These are phyloP conservation scores for Brassica hybrid DNA, from an alignment of 441 rosid species.

Conservation along the genomic window DNA sequence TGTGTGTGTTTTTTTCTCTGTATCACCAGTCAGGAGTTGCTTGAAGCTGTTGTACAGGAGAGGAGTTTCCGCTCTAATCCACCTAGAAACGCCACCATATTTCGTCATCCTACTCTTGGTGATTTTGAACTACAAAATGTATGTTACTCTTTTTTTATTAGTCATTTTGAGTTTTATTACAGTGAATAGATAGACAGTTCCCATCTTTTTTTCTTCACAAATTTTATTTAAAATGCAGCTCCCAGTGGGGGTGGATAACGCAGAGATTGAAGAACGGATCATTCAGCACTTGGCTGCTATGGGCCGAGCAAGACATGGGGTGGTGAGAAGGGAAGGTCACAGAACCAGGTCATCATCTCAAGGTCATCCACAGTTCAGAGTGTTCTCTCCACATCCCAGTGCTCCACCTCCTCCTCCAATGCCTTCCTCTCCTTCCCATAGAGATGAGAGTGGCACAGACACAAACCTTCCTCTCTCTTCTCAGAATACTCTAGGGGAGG, in stretches of 20 bases:
- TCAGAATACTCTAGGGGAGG: constrained; percentile 49
- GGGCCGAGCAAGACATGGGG: constrained; percentile 81
- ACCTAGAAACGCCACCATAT: constrained; percentile 80
- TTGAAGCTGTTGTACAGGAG: constrained; percentile 86
- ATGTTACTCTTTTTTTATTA: constrained; percentile 27
- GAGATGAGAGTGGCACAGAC: constrained; percentile 60
- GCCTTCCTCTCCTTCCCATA: constrained; percentile 60
- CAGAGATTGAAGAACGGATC: constrained; percentile 93
- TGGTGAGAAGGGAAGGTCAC: constrained; percentile 81
- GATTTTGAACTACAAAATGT: constrained; percentile 94
- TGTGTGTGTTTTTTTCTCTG: constrained; percentile 15
- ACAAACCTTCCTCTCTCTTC: constrained; percentile 52
- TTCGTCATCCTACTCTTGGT: constrained; percentile 93
- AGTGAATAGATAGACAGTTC: background rate
- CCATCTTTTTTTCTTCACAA: background rate
- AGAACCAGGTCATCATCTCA: constrained; percentile 75
- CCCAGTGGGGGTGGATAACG: constrained; percentile 78
- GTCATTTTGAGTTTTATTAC: constrained; percentile 18
- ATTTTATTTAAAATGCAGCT: constrained; percentile 53
- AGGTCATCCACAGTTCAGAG: constrained; percentile 75
- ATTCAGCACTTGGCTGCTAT: constrained; percentile 96
- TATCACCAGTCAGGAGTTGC: constrained; percentile 79
- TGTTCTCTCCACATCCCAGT: constrained; percentile 66
- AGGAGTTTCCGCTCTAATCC: constrained; percentile 73
- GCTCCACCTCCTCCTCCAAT: constrained; percentile 51